Evolutionary conservation across 345 rosid species (phyloP), one percentile per base, ranked within the genome.

Genomic region (Lenwebbia sp.): DNA sequence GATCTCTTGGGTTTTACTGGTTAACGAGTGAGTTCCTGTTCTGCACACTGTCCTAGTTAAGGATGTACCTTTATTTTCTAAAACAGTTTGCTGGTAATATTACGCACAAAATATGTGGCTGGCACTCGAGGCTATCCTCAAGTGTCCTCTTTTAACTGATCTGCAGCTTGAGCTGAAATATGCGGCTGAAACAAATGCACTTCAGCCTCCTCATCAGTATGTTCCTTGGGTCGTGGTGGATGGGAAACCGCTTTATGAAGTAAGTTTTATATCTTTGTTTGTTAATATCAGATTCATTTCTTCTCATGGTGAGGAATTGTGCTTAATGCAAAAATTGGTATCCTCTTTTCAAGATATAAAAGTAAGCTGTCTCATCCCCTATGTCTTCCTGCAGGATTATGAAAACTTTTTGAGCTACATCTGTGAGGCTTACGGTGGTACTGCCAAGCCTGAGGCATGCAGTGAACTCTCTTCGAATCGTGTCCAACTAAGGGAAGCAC

Each of bases 191-290:
- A 97, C 99, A 10, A 88, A 86, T 88, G 92, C 94, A 50, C 98
- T 96, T 76, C 87, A 93, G 87, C 99, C 99, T 65, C 96, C 99
- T 85, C 99, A 97, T 89, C 51, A 85, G 53, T 97, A 95, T 74
- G 99, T 97, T 83, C 98, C 99, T 6, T 97, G 99, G 98, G 99
- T 96, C 5, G 97, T 94, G 53, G 99, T 97, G 84, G 89, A 97
- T 90, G 99, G 98, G 53, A 93, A 92, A 88, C 99, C 99, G 51
- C 98, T 97, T 85, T 97, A 95, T 57, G 98, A 96, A 92, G 99
- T 96, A 90, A 33, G 92, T 87, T 90, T 62, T 50, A 53, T 88
- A 40, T 84, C 52, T 51, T 23, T 54, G 3, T 30, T 74, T 19
- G 47, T 37, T 37, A 70, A 37, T 70, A 70, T 33, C 10, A 25